Base-by-base conservation (phyloP, 345 rosid genomes). In the Atalantia buxifolia region DNA sequence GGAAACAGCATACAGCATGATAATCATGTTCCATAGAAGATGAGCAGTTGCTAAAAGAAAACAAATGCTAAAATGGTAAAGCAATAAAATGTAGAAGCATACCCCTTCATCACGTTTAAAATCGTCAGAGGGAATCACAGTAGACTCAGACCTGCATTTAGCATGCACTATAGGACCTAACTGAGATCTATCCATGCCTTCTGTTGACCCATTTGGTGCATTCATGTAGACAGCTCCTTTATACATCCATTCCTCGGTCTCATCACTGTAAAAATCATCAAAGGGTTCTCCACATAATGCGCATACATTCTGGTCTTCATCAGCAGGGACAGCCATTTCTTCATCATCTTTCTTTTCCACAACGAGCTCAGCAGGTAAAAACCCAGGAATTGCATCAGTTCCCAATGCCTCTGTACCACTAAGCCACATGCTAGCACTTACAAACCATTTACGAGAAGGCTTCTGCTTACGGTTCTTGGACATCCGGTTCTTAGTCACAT, bases 221-320 rank as follows among this genome's bases (percentile, higher is more conserved):
- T 97, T 94, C 93, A 92, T 85, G 92, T 97, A 97, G 62, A 94
- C 98, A 45, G 98, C 94, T 40, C 98, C 99, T 84, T 82, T 97
- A 79, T 97, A 97, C 98, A 97, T 97, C 99, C 99, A 97, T 81
- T 92, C 97, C 85, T 97, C 99, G 1, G 91, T 91, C 82, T 97
- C 98, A 65, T 97, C 99, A 69, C 98, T 97, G 81, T 89, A 97
- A 81, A 94, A 94, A 86, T 97, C 97, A 84, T 97, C 98, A 83
- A 97, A 97, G 14, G 90, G 84, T 83, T 97, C 99, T 75, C 98
- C 99, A 85, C 99, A 97, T 81, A 97, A 86, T 5, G 98, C 99
- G 36, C 99, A 97, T 30, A 82, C 87, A 65, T 75, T 93, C 86
- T 94, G 98, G 67, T 93, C 98, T 83, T 97, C 99, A 82, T 94